These are phyloP conservation scores for Nemania sp. DNA, from an alignment of 2,329 filamentous ascomycete species.

Conservation along the genomic window DNA sequence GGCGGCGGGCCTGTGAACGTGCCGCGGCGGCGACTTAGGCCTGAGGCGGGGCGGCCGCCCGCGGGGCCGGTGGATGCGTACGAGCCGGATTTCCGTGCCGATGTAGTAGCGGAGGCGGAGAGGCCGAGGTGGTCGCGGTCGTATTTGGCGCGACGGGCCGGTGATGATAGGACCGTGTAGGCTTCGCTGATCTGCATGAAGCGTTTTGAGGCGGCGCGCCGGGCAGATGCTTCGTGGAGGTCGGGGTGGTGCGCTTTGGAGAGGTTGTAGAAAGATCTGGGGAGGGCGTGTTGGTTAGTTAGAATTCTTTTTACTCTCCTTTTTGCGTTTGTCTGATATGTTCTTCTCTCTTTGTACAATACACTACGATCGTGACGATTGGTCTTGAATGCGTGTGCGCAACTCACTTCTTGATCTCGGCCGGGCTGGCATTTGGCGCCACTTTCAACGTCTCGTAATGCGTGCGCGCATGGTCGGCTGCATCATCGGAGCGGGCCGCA, in stretches of 20 bases:
- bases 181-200: conserved; percentile 86
- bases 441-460: conserved; percentile 85
- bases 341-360: no score
- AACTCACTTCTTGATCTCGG: conserved; percentile 80
- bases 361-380: no score
- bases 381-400: neutral
- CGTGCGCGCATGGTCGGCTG: conserved; percentile 50
- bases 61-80: conserved; percentile 64
- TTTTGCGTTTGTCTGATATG: neutral
- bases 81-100: conserved; percentile 41
- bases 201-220: conserved; percentile 66
- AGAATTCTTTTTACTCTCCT: neutral
- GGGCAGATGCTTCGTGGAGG: conserved; percentile 62
- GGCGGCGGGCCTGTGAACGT: conserved; percentile 86
- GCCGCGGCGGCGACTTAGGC: conserved; percentile 74
- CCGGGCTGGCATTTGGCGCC: conserved; percentile 66
- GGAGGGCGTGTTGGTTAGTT: neutral
- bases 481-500: conserved; percentile 39
- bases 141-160: conserved; percentile 76
- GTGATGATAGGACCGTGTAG: conserved; percentile 74
- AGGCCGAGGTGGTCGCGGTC: conserved; percentile 68
- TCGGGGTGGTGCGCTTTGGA: conserved; percentile 94
- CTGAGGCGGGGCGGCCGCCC: conserved; percentile 77
- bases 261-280: conserved; percentile 80
- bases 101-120: conserved; percentile 35